A percentile compares a stretch with the other conserved stretches of the same genome.
These are phyloP conservation scores for Ophiosphaerella herpotricha DNA, from an alignment of 2,329 filamentous ascomycete genomes.

Conservation along the genomic window DNA sequence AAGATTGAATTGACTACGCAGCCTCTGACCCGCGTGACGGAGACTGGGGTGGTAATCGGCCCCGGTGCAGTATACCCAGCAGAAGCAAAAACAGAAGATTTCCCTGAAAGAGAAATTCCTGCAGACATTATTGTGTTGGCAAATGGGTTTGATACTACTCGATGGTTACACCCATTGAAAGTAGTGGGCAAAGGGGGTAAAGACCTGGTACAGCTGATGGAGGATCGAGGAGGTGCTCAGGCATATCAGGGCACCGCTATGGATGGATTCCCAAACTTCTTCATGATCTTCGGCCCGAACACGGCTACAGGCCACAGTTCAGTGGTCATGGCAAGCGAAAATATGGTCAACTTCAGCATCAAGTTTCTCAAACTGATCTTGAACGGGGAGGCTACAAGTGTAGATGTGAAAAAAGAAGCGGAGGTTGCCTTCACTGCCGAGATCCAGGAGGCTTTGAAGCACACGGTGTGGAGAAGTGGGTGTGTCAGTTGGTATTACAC, in stretches of 20 bases:
- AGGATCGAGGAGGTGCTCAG: constrained; percentile 62
- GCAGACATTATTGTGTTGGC: constrained; percentile 66
- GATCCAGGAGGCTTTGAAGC: constrained; percentile 47
- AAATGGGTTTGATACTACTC: constrained; percentile 64
- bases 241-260: constrained; percentile 65
- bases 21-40: constrained; percentile 54
- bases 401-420: constrained; percentile 80
- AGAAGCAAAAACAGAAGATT: constrained; percentile 38
- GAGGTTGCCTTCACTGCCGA: constrained; percentile 62
- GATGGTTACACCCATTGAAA: constrained; percentile 59
- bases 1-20: constrained; percentile 61
- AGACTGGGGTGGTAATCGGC: constrained; percentile 57
- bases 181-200: constrained; percentile 58
- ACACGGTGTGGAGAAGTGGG: constrained; percentile 58
- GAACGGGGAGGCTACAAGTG: constrained; percentile 94
- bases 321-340: constrained; percentile 65
- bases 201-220: constrained; percentile 61
- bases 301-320: constrained; percentile 65
- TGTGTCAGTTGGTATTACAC: constrained; percentile 68
- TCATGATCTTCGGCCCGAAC: constrained; percentile 67
- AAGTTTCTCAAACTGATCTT: constrained; percentile 64
- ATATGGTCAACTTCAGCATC: constrained; percentile 63
- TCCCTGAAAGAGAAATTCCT: constrained; percentile 50
- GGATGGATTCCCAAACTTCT: constrained; percentile 65
- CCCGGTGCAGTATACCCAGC: constrained; percentile 55